Evolutionary conservation across 1,139 yeast species (phyloP).

Genomic region (Geotrichum phurueaensis): DNA sequence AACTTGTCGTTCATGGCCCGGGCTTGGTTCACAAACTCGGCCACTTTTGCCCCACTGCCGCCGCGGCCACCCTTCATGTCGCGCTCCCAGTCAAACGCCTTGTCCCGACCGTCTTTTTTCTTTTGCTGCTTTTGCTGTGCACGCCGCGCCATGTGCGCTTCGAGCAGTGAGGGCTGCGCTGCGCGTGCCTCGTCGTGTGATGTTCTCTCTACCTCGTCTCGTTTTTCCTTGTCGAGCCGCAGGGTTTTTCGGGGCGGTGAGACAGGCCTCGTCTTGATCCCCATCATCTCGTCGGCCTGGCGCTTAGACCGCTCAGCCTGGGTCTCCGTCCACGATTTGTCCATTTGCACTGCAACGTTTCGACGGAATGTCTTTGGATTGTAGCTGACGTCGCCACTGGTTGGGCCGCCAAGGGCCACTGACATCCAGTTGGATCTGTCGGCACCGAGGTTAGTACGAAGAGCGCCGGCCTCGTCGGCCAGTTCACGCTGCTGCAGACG

Average conservation of each 20-base stretch:
- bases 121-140: conserved; percentile 11
- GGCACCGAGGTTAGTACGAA: conserved; percentile 2
- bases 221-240: not conserved
- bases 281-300: conserved; percentile 20
- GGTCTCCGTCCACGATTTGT: conserved; percentile 15
- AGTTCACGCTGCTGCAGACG: conserved; percentile 9
- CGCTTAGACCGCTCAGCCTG: conserved; percentile 15
- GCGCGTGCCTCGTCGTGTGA: conserved; percentile 5
- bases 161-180: conserved; percentile 11
- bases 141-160: conserved; percentile 18
- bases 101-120: not conserved
- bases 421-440: conserved; percentile 19
- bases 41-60: conserved; percentile 6
- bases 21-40: conserved; percentile 16
- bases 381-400: conserved; percentile 6
- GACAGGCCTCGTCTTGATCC: not conserved
- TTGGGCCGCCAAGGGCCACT: conserved; percentile 13
- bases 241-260: not conserved
- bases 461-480: not conserved
- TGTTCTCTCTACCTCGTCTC: not conserved
- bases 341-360: conserved; percentile 7
- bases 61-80: conserved; percentile 13
- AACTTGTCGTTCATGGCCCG: conserved; percentile 14
- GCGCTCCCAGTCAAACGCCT: conserved; percentile 15
- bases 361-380: conserved; percentile 19